A percentile compares a stretch with the other conserved stretches of the same genome.
Evolutionary conservation across 2,329 filamentous ascomycete genomes (phyloP).

Genomic region (Teratosphaeria viscida): DNA sequence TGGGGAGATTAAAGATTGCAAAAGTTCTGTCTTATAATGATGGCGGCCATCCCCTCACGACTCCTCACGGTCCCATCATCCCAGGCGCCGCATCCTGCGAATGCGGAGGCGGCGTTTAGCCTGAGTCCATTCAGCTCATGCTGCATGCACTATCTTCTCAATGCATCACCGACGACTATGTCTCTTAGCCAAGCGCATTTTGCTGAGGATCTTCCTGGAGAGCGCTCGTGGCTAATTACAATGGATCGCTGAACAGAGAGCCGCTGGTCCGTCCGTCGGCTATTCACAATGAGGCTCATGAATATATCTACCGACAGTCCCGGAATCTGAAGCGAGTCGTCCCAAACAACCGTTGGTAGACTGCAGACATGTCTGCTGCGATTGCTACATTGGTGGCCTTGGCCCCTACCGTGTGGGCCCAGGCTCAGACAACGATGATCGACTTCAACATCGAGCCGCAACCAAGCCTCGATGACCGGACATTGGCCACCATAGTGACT

Average conservation of each 20-base stretch:
- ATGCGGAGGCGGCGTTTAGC: neutral
- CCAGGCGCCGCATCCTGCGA: neutral
- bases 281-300: neutral
- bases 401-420: neutral
- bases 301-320: neutral
- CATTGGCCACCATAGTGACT: neutral
- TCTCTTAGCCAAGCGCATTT: neutral
- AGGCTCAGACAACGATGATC: neutral
- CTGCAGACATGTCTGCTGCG: neutral
- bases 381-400: neutral
- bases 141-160: neutral
- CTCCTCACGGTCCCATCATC: neutral
- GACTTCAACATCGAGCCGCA: neutral
- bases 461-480: constrained; percentile 3
- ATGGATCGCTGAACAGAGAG: neutral
- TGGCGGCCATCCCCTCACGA: neutral
- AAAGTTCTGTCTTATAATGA: neutral
- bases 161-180: neutral
- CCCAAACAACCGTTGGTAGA: neutral
- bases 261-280: neutral
- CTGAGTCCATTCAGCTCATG: neutral
- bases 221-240: neutral
- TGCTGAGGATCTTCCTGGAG: neutral
- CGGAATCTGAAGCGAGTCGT: neutral
- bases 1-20: no score